Conservation (phyloP, 2,329 filamentous ascomycete genomes). For the Fusarium cyanostomum region DNA sequence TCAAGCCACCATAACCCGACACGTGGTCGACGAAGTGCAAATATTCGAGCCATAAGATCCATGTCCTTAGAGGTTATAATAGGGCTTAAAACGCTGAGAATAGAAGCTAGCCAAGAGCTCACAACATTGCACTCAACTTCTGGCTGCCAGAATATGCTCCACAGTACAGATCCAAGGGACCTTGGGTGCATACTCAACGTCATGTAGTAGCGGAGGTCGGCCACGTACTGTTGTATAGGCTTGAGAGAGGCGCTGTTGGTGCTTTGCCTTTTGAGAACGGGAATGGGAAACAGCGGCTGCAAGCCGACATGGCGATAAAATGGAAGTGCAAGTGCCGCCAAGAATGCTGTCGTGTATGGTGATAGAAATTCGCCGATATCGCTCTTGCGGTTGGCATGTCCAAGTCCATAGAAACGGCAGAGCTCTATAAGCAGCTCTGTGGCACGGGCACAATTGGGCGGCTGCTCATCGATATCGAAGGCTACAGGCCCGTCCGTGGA, state of each 20-base stretch:
- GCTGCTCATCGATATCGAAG: neutral
- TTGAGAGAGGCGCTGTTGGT: neutral
- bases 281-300: neutral
- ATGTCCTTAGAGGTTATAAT: slow-evolving; percentile 12
- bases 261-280: neutral
- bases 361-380: neutral
- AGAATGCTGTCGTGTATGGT: neutral
- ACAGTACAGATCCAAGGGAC: slow-evolving; percentile 28
- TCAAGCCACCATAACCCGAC: slow-evolving; percentile 36
- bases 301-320: neutral
- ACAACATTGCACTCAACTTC: slow-evolving; percentile 38
- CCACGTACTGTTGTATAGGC: slow-evolving; percentile 7
- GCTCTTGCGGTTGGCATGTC: neutral
- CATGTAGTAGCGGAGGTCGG: slow-evolving; percentile 37
- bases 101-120: slow-evolving; percentile 33
- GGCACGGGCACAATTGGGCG: neutral
- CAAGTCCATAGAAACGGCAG: slow-evolving; percentile 1
- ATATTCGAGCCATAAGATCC: slow-evolving; percentile 16
- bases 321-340: slow-evolving; percentile 3
- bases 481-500: neutral
- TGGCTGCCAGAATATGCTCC: slow-evolving; percentile 41
- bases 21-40: slow-evolving; percentile 25
- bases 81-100: slow-evolving; percentile 13
- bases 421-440: slow-evolving; percentile 9
- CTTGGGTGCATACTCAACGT: slow-evolving; percentile 28